phyloP scores from a whole-genome alignment of 2,329 filamentous ascomycete genomes.

The Fusarium pseudonygamai region DNA sequence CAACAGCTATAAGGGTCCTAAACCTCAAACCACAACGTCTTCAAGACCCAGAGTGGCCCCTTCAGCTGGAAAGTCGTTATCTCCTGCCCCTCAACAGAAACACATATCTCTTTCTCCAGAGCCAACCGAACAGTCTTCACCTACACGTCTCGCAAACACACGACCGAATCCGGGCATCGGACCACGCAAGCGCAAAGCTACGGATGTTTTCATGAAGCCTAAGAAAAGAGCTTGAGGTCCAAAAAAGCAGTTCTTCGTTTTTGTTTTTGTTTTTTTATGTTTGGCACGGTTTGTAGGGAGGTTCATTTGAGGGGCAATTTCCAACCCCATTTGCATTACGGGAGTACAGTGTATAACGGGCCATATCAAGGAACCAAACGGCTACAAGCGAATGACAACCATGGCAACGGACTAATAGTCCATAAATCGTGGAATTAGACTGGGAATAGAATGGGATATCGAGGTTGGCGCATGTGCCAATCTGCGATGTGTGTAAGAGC shows the following conservation, averaged over 20 bases:
- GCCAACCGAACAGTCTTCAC: constrained; percentile 31
- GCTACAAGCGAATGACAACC: background rate
- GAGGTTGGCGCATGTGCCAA: background rate
- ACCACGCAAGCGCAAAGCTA: constrained; percentile 55
- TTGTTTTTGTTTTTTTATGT: background rate
- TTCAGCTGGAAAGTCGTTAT: constrained; percentile 12
- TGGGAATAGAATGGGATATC: constrained; percentile 1
- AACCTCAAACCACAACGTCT: constrained; percentile 22
- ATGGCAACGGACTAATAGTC: background rate
- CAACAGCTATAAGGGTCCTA: constrained; percentile 40
- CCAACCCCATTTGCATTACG: background rate
- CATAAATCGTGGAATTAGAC: background rate
- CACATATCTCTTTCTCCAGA: constrained; percentile 35
- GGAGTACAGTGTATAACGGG: background rate
- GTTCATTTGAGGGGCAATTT: background rate
- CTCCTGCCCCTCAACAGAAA: constrained; percentile 26
- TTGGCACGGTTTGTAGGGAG: background rate
- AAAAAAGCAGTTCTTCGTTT: background rate
- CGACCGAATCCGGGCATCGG: constrained; percentile 9
- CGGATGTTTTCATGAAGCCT: constrained; percentile 60
- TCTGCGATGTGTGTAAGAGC: background rate
- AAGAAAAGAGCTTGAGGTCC: constrained; percentile 50
- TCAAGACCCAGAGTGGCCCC: constrained; percentile 10
- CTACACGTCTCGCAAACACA: constrained; percentile 17
- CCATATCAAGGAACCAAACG: background rate